phyloP scores from a whole-genome alignment of 2,329 filamentous ascomycete genomes.

The Penicillium sp. region DNA sequence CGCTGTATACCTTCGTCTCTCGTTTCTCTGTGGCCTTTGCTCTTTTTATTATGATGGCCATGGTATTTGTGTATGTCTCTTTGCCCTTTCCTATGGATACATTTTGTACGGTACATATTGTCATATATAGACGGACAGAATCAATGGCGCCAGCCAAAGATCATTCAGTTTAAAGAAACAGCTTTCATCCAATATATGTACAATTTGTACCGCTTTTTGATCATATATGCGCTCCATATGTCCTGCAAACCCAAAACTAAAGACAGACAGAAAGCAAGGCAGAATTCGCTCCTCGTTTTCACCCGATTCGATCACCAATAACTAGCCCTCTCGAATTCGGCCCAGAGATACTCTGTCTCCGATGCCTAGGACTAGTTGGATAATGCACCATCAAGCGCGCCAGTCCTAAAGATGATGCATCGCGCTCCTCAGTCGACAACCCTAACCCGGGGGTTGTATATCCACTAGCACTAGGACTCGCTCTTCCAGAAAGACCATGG shows the following conservation, averaged over 20 bases:
- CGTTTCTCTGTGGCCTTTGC: not conserved
- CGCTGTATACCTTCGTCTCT: not conserved
- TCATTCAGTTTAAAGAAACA: not conserved
- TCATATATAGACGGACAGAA: slow-evolving; percentile 16
- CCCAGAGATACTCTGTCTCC: slow-evolving; percentile 27
- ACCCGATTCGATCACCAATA: slow-evolving; percentile 7
- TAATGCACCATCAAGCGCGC: slow-evolving; percentile 28
- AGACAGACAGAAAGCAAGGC: not conserved
- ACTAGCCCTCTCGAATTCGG: slow-evolving; percentile 15
- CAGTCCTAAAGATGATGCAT: slow-evolving; percentile 12
- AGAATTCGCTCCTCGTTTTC: not conserved
- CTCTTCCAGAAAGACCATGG: slow-evolving; percentile 6
- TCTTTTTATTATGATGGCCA: not conserved
- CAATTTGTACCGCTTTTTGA: not conserved
- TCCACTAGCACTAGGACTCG: slow-evolving; percentile 21
- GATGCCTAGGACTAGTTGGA: slow-evolving; percentile 24
- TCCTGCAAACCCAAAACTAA: not conserved
- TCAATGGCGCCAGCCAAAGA: not conserved
- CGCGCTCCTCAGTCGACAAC: slow-evolving; percentile 22
- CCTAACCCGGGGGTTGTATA: slow-evolving; percentile 19
- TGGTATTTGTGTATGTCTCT: slow-evolving; percentile 1
- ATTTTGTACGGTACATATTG: slow-evolving; percentile 9
- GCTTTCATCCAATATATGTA: not conserved
- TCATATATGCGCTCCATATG: not conserved
- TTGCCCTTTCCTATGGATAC: not conserved